Evolutionary conservation across 176 grass and related monocot species (phyloP), one percentile per base, ranked within the genome.

Genomic region (Cocos nucifera): DNA sequence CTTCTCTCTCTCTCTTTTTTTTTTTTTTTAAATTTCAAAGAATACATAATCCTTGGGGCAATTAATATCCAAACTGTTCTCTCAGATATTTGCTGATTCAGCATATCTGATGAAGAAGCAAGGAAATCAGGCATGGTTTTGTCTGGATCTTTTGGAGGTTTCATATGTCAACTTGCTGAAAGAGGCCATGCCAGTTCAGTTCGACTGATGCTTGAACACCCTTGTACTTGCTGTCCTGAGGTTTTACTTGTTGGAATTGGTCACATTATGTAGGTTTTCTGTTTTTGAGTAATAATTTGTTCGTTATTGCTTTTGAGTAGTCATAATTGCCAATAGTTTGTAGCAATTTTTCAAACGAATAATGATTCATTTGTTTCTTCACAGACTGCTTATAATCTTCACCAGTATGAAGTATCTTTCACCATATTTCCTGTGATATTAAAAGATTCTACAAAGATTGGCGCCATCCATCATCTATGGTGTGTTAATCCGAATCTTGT

Each of bases 311-410:
- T 39, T 39, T 39, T 39, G 32, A 39, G 8, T 39, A 39, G 7
- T 10, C 6, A 4, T 39, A 39, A 39, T 39, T 10, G 9, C 8
- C 9, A 39, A 10, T 39, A 39, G 8, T 39, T 39, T 10, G 9
- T 39, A 10, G 32, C 32, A 39, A 12, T 39, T 1, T 39, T 39
- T 39, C 32, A 10, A 10, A 10, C 12, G 32, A 39, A 39, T 39
- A 39, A 39, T 39, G 15, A 57, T 53, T 64, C 19, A 24, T 76
- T 14, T 15, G 29, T 85, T 70, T 56, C 20, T 82, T 61, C 78
- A 51, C 83, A 97, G 92, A 97, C 83, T 80, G 53, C 84, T 26
- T 97, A 97, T 72, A 91, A 97, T 68, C 83, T 97, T 30, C 77
- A 91, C 59, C 92, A 88, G 30, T 54, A 80, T 61, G 92, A 97